These are phyloP conservation scores for Penicillium angulare DNA, from an alignment of 495 filamentous ascomycete genomes.

Conservation along the genomic window DNA sequence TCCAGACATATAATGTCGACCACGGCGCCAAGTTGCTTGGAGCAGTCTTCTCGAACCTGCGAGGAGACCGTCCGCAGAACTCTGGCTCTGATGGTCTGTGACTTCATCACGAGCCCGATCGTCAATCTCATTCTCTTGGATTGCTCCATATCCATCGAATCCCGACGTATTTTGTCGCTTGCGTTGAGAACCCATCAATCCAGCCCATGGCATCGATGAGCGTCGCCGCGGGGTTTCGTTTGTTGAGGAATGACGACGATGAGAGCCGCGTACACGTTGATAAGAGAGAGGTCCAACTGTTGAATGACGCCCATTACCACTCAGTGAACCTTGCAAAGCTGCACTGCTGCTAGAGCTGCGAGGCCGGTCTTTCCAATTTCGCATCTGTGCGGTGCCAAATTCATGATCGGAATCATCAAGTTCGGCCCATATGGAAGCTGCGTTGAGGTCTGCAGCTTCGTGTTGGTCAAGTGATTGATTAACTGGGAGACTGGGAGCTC, in stretches of 20 bases:
- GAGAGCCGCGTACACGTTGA: conserved; percentile 24
- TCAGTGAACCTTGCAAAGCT: conserved; percentile 17
- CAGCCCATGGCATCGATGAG: conserved; percentile 28
- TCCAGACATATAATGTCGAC: conserved; percentile 27
- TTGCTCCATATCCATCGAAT: conserved; percentile 29
- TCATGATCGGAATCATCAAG: conserved; percentile 48
- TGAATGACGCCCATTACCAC: conserved; percentile 24
- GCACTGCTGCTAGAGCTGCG: conserved; percentile 28
- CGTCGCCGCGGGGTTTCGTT: conserved; percentile 18
- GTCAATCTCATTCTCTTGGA: conserved; percentile 18
- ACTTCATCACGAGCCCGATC: not conserved
- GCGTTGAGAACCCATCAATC: conserved; percentile 19
- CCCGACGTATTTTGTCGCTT: conserved; percentile 14
- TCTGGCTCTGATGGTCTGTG: not conserved
- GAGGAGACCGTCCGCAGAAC: conserved; percentile 17
- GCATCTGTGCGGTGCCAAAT: conserved; percentile 11
- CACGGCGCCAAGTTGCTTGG: conserved; percentile 24
- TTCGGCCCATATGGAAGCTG: conserved; percentile 51
- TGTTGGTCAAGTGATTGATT: conserved; percentile 25
- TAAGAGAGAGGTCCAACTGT: conserved; percentile 24
- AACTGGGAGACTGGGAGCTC: conserved; percentile 40
- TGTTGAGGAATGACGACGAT: conserved; percentile 11
- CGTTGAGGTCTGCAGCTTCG: conserved; percentile 34
- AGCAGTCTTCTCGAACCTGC: conserved; percentile 35
- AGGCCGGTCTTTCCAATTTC: conserved; percentile 21